Conservation (phyloP, 148 eudicot genomes). For the Polygonum aviculare region DNA sequence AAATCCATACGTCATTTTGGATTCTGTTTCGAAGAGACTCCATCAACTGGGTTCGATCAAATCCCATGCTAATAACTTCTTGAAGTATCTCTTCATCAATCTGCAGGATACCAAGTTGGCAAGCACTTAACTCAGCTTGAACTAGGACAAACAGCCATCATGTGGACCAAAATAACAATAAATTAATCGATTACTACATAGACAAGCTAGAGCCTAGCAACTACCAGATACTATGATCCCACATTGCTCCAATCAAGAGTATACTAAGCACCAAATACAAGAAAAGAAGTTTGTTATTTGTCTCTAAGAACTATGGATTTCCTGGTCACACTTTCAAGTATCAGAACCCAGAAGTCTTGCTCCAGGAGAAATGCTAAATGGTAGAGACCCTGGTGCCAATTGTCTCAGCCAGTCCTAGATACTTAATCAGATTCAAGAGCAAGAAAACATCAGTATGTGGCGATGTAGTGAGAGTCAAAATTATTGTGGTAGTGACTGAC, state of each 20-base stretch:
- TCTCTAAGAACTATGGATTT: not conserved
- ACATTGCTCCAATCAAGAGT: not conserved
- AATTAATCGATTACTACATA: not conserved
- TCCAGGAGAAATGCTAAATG: not conserved
- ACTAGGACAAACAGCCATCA: not conserved
- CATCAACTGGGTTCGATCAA: slow-evolving; percentile 53
- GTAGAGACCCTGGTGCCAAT: not conserved
- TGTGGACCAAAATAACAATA: not conserved
- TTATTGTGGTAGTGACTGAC: not conserved
- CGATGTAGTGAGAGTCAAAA: not conserved
- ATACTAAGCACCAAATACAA: not conserved
- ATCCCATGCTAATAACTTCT: slow-evolving; percentile 68
- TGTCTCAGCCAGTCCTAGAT: not conserved
- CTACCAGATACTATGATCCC: not conserved
- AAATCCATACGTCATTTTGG: slow-evolving; percentile 70
- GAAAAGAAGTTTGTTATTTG: not conserved
- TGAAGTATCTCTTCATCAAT: slow-evolving; percentile 75
- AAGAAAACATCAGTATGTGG: not conserved
- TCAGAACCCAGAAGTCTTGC: not conserved
- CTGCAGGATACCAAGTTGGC: slow-evolving; percentile 23
- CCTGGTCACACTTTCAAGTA: not conserved
- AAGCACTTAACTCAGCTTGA: not conserved
- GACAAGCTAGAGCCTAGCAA: not conserved
- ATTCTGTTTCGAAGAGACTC: slow-evolving; percentile 67
- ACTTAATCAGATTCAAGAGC: not conserved